Conservation (phyloP, 1,284 basidiomycete species). For the Athelia psychrophila region DNA sequence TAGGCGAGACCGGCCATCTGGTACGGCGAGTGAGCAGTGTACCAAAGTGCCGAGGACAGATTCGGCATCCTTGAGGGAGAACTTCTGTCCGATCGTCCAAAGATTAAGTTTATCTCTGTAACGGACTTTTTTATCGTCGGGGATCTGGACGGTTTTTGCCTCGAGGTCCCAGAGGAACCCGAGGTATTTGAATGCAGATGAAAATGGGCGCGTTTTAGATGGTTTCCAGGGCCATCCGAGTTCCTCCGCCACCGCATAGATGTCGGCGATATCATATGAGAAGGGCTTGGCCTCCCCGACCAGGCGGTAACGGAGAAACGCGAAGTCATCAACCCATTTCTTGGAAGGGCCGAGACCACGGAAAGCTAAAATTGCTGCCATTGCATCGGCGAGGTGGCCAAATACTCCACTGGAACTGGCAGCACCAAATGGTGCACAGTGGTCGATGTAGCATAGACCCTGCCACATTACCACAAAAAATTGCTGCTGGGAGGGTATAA, state of each 20-base stretch:
- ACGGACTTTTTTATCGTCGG: not conserved
- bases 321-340: conserved; percentile 1
- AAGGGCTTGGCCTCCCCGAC: not conserved
- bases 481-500: conserved; percentile 14
- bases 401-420: conserved; percentile 27
- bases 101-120: not conserved
- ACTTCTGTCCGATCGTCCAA: not conserved
- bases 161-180: conserved; percentile 16
- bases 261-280: not conserved
- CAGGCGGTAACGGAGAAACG: not conserved
- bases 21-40: conserved; percentile 20
- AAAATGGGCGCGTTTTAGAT: conserved; percentile 8
- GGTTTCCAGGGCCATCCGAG: conserved; percentile 13
- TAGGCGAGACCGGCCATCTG: conserved; percentile 15
- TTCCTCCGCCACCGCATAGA: not conserved
- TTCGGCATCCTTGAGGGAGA: conserved; percentile 5
- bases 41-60: conserved; percentile 8
- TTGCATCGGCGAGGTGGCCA: conserved; percentile 28
- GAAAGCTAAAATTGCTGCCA: conserved; percentile 17
- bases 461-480: conserved; percentile 20
- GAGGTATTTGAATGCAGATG: conserved; percentile 9
- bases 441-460: conserved; percentile 20
- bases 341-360: conserved; percentile 2
- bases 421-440: conserved; percentile 26
- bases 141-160: not conserved